Conservation (phyloP, 352 stramenopile genomes). For the Phytophthora sansomeana region DNA sequence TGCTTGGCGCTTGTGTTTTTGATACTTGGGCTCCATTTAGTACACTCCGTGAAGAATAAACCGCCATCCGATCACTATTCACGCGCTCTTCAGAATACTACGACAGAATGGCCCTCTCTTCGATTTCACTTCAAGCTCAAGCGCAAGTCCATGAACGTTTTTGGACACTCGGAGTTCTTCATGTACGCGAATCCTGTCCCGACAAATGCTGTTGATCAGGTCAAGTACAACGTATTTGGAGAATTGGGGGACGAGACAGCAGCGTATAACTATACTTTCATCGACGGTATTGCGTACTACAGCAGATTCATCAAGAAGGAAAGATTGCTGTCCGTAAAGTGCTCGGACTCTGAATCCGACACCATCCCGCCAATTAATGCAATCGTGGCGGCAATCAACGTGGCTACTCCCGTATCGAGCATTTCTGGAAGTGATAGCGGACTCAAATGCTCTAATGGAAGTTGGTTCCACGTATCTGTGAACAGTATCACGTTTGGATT, state of each 20-base stretch:
- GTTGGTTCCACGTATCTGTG: slow-evolving; percentile 2
- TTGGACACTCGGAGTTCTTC: slow-evolving; percentile 33
- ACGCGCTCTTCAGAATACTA: background rate
- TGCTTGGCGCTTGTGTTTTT: background rate
- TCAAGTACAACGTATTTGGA: slow-evolving; percentile 36
- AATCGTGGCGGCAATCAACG: slow-evolving; percentile 26
- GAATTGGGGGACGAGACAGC: slow-evolving; percentile 14
- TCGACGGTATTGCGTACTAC: slow-evolving; percentile 36
- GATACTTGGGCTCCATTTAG: background rate
- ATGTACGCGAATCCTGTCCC: slow-evolving; percentile 34
- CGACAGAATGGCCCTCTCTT: slow-evolving; percentile 29
- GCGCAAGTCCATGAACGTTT: slow-evolving; percentile 35
- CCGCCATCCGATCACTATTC: background rate
- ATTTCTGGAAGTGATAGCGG: background rate
- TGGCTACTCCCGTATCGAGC: slow-evolving; percentile 13
- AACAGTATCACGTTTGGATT: slow-evolving; percentile 17
- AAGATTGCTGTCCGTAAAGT: slow-evolving; percentile 9
- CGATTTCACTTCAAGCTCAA: slow-evolving; percentile 39
- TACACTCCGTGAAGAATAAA: background rate
- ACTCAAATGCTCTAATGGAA: background rate
- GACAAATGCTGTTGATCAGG: slow-evolving; percentile 1
- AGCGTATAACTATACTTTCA: slow-evolving; percentile 34
- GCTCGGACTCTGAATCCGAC: slow-evolving; percentile 23
- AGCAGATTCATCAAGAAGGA: slow-evolving; percentile 2
- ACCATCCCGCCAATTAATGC: slow-evolving; percentile 31